Percentiles rank a stretch among this genome's conserved stretches.
Conservation (phyloP, 2,329 filamentous ascomycete genomes). For the Sclerotinia trifoliorum region DNA sequence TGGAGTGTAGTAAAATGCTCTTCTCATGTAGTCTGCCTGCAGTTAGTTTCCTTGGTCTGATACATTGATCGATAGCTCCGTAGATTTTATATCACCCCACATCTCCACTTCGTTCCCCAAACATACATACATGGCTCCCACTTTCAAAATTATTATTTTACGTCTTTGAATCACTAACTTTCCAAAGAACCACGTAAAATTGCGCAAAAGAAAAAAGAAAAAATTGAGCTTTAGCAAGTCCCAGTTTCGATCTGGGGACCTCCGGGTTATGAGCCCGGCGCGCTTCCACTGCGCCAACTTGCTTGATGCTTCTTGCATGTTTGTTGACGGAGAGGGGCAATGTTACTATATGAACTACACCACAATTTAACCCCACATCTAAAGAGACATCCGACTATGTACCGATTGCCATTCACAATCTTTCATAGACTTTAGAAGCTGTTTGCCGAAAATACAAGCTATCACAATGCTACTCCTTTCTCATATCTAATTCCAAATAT, state of each 20-base stretch:
- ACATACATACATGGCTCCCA: no score
- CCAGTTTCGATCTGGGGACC: conserved; percentile 42
- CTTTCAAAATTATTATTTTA: no score
- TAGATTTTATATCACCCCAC: no score
- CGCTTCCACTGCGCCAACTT: conserved; percentile 43
- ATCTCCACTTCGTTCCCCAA: no score
- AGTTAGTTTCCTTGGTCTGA: no score
- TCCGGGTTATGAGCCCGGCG: conserved; percentile 44
- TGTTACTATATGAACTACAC: neutral
- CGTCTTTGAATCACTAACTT: no score
- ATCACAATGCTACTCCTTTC: neutral
- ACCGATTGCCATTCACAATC: neutral
- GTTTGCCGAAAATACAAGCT: neutral
- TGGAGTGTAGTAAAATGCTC: no score
- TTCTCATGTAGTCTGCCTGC: no score
- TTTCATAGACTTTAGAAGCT: neutral
- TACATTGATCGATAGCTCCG: no score
- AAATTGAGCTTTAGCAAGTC: conserved; percentile 3
- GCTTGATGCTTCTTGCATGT: conserved; percentile 27
- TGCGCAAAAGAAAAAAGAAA: no score
- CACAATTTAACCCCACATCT: neutral
- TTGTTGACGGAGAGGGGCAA: no score
- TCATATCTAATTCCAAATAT: neutral
- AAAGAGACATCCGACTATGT: neutral
- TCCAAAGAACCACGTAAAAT: no score